These are phyloP conservation scores for Pyrenochaeta sp. DNA, from an alignment of 2,329 filamentous ascomycete genomes.

Conservation along the genomic window DNA sequence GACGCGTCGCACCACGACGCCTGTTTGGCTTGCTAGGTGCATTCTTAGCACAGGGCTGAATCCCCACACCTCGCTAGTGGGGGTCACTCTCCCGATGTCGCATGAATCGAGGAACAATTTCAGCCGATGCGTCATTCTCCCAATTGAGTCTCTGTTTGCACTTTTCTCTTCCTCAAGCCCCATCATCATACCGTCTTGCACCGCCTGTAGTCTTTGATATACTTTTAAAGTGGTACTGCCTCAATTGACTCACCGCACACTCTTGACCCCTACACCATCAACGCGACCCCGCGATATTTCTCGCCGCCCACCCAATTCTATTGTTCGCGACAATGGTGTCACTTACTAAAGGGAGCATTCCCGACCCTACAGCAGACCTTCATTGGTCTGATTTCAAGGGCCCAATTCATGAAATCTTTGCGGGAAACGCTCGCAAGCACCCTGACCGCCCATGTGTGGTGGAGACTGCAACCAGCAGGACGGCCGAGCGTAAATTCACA, in stretches of 20 bases:
- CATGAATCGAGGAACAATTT: constrained; percentile 32
- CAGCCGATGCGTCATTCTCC: constrained; percentile 28
- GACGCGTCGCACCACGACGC: constrained; percentile 24
- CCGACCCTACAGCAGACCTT: constrained; percentile 73
- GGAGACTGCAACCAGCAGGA: constrained; percentile 65
- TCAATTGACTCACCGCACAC: constrained; percentile 5
- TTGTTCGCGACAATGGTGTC: constrained; percentile 41
- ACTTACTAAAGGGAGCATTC: constrained; percentile 50
- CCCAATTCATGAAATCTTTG: constrained; percentile 76
- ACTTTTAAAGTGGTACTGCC: background rate
- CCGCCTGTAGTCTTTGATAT: background rate
- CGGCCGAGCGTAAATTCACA: constrained; percentile 73
- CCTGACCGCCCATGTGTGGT: constrained; percentile 75
- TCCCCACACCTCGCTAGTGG: constrained; percentile 24
- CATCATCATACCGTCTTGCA: constrained; percentile 7
- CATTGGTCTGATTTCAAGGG: constrained; percentile 72
- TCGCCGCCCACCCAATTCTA: constrained; percentile 14
- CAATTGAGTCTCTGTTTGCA: constrained; percentile 7
- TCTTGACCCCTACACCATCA: constrained; percentile 11
- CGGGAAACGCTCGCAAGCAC: constrained; percentile 69
- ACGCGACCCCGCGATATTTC: constrained; percentile 21
- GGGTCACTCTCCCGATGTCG: constrained; percentile 41
- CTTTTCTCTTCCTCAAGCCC: constrained; percentile 7
- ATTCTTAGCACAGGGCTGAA: constrained; percentile 31
- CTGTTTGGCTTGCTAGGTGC: constrained; percentile 7